A percentile compares a stretch with the other conserved stretches of the same genome.
Conservation (phyloP, 1,284 basidiomycete species). For the Irpex sp. region DNA sequence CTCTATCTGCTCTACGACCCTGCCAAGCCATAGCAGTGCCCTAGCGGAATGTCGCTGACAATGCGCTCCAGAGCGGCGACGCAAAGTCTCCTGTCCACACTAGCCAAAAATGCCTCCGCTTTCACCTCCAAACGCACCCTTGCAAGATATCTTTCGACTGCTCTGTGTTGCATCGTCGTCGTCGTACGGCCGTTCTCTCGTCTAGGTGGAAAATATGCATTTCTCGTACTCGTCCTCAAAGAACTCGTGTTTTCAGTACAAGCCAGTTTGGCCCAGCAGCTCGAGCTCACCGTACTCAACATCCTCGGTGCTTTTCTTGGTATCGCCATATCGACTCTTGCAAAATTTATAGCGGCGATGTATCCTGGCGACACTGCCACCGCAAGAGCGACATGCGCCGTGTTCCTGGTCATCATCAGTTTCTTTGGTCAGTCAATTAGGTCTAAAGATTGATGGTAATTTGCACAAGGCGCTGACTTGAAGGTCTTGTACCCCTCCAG, state of each 20-base stretch:
- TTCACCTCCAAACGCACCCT: conserved; percentile 32
- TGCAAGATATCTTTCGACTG: conserved; percentile 41
- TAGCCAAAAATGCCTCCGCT: neutral
- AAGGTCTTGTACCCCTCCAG: conserved; percentile 19
- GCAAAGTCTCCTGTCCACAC: neutral
- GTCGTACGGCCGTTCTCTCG: conserved; percentile 39
- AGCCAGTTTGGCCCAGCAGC: conserved; percentile 44
- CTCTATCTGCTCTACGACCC: neutral
- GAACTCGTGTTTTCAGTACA: conserved; percentile 48
- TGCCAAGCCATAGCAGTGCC: neutral
- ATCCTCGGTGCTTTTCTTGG: conserved; percentile 39
- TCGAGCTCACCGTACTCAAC: conserved; percentile 43
- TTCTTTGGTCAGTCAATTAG: conserved; percentile 35
- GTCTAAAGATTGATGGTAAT: neutral
- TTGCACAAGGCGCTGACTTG: neutral
- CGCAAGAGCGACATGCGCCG: conserved; percentile 35
- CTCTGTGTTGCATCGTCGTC: conserved; percentile 39
- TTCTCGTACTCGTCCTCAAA: conserved; percentile 42
- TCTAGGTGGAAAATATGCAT: conserved; percentile 39
- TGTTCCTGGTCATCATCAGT: conserved; percentile 37
- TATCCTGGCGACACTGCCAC: conserved; percentile 24
- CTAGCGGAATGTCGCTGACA: neutral
- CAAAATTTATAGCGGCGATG: conserved; percentile 34
- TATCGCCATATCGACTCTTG: conserved; percentile 41
- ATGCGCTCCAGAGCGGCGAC: neutral